Base-by-base conservation (phyloP, 2,329 filamentous ascomycete species). In the Pseudocercospora ulei region DNA sequence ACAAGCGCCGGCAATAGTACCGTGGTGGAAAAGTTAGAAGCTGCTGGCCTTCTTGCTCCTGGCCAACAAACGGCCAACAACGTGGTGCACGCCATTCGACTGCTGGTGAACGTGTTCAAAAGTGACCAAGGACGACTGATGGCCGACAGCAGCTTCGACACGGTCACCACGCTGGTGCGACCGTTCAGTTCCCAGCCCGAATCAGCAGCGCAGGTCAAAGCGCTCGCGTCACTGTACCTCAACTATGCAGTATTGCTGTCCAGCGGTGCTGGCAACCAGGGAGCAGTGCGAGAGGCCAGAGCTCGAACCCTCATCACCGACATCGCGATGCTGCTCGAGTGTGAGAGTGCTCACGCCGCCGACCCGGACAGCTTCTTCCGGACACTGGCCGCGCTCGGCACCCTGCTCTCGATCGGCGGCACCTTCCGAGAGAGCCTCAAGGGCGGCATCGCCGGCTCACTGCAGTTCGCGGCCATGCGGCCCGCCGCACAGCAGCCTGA, bases 341-440 rank as follows among this genome's bases (percentile, higher is more conserved):
- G 54, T 38, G 54, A 58, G 19, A 57, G 53, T 14, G 54, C 55
- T n/a, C 47, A 57, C 3, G 78, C 83, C 47, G 75, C 69, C 2
- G 87, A 96, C 52, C 75, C 78, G 0, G 90, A 96, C 58, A 82
- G 84, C 0, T 64, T 90, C 3, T 96, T 87, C 58, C 76, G 90
- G 13, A 76, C 76, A 0, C 69, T 96, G 4, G 82, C 93, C 4
- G 84, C 83, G 0, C 63, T 88, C 0, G 92, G 90, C 0, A 98
- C 87, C 1, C 58, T 92, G 43, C 60, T 85, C 14, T 69, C 67
- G 4, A 64, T 82, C 8, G 69, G 76, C n/a, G 65, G 66, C 4
- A 71, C 78, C 38, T 71, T 79, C 42, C 72, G 67, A 49, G 66
- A 51, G 70, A 72, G 23, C 71, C 72, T 38, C 69, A 69, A 58